phyloP scores from a whole-genome alignment of 2,329 filamentous ascomycete genomes.

The Penicillium sp. region DNA sequence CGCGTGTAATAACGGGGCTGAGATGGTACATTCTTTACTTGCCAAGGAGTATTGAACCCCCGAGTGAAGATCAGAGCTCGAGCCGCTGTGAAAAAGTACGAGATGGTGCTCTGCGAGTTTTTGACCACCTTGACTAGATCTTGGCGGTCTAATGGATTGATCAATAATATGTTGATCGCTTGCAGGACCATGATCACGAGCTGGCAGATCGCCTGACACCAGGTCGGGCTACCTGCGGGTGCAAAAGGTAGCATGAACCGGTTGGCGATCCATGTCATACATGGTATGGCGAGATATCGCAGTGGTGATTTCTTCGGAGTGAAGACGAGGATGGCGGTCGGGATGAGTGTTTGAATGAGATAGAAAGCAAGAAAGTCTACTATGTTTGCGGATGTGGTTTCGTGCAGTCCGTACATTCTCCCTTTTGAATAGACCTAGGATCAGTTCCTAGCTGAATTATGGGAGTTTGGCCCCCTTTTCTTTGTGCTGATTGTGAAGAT shows the following conservation, averaged over 20 bases:
- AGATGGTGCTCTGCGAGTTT: not conserved
- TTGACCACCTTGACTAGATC: not conserved
- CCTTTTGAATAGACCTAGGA: not conserved
- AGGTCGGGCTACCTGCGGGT: slow-evolving; percentile 7
- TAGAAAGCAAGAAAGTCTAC: not conserved
- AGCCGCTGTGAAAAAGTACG: not conserved
- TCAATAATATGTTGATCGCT: not conserved
- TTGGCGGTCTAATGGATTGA: not conserved
- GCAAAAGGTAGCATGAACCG: slow-evolving; percentile 10
- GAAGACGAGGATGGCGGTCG: not conserved
- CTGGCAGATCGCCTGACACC: slow-evolving; percentile 6
- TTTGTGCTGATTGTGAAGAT: no score
- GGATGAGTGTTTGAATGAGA: not conserved
- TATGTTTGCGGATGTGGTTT: not conserved
- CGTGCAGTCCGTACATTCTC: not conserved
- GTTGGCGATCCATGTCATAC: slow-evolving; percentile 7
- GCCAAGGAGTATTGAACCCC: not conserved
- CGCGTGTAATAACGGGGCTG: not conserved
- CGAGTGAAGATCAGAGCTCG: not conserved
- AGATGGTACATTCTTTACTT: not conserved
- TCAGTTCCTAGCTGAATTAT: not conserved
- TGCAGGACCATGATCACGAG: not conserved
- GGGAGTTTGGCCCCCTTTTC: not conserved
- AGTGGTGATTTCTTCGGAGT: slow-evolving; percentile 8
- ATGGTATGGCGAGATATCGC: slow-evolving; percentile 5